Conservation (phyloP, 768 basidiomycete species). For the Suillus placidus region DNA sequence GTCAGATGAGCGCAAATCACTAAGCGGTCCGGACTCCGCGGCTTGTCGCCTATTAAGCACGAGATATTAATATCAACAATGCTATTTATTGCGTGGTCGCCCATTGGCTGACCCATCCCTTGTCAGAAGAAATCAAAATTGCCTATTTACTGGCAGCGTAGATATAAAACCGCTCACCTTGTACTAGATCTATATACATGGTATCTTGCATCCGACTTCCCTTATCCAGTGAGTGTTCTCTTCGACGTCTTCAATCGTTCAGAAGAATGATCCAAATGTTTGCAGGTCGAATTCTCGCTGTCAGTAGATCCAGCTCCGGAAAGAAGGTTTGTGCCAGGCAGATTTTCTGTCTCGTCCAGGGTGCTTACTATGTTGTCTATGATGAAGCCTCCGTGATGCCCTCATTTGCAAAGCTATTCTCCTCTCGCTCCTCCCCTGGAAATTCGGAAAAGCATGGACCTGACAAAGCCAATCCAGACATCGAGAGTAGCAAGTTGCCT, state of each 20-base stretch:
- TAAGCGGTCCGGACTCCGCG: too few relatives aligned
- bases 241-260: not conserved
- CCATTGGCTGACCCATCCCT: not conserved
- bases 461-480: not conserved
- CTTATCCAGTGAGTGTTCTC: not conserved
- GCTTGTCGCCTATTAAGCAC: too few relatives aligned
- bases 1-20: too few relatives aligned
- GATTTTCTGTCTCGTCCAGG: not conserved
- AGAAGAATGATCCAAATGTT: not conserved
- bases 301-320: not conserved
- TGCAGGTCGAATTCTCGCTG: not conserved
- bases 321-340: not conserved
- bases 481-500: not conserved
- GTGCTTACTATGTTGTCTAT: not conserved
- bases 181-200: not conserved
- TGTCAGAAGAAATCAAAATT: not conserved
- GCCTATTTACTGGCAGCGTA: not conserved
- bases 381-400: slow-evolving; percentile 5
- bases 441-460: slow-evolving; percentile 1
- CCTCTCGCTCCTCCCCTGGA: not conserved
- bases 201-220: not conserved
- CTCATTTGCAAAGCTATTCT: not conserved
- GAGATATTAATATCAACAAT: too few relatives aligned
- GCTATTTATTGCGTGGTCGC: not conserved
- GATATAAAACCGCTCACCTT: not conserved